Percentiles rank a stretch among this genome's conserved stretches.
These are phyloP conservation scores for Cladobotryum protrusum DNA, from an alignment of 2,329 filamentous ascomycete genomes.

Conservation along the genomic window DNA sequence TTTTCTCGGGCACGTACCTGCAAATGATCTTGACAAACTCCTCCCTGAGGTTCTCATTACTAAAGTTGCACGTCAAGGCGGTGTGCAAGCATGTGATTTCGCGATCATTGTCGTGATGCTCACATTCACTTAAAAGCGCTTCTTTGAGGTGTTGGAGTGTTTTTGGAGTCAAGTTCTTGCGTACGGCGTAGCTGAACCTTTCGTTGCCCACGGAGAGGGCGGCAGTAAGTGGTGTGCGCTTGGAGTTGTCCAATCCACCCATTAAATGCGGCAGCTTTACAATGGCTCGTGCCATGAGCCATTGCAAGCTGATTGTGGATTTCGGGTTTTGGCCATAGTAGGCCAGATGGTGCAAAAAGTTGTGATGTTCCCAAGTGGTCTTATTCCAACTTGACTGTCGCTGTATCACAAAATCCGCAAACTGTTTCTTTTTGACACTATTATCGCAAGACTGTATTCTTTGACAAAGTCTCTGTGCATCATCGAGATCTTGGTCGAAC, in stretches of 20 bases:
- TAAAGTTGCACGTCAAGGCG: not conserved
- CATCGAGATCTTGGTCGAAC: not conserved
- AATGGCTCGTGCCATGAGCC: conserved; percentile 2
- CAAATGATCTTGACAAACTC: not conserved
- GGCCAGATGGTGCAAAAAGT: conserved; percentile 1
- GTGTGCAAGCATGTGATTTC: not conserved
- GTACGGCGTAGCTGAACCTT: not conserved
- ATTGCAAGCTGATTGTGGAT: not conserved
- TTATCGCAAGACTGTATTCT: not conserved
- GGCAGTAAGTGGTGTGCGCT: not conserved
- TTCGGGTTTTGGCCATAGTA: not conserved
- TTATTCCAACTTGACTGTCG: not conserved
- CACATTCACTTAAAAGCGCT: not conserved
- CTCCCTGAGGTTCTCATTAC: not conserved
- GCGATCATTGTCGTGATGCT: not conserved
- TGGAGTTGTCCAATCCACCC: not conserved
- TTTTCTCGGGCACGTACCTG: not conserved
- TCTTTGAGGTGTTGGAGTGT: not conserved
- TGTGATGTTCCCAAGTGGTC: not conserved
- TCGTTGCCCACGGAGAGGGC: not conserved
- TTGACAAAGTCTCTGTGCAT: not conserved
- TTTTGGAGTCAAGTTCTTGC: not conserved
- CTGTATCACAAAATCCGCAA: not conserved
- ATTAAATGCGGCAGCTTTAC: not conserved
- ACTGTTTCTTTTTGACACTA: not conserved